A percentile compares a stretch with the other conserved stretches of the same genome.
These are phyloP conservation scores for Hirsutella minnesotensis DNA, from an alignment of 2,329 filamentous ascomycete genomes.

Conservation along the genomic window DNA sequence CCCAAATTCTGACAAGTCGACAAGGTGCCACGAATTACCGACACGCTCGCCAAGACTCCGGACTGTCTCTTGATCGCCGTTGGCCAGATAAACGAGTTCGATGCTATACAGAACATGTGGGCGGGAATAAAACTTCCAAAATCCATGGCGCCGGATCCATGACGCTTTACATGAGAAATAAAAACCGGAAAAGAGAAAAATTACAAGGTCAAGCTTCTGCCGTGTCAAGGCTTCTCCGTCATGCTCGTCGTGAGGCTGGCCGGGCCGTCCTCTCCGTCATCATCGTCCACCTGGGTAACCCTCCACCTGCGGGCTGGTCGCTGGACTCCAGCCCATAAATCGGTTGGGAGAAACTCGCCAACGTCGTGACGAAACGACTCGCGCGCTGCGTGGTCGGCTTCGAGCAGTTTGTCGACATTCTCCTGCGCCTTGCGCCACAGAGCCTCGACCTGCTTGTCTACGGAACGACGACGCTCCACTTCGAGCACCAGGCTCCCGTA, in stretches of 20 bases:
- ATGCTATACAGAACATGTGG: no score
- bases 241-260: neutral
- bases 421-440: conserved; percentile 69
- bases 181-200: neutral
- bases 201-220: neutral
- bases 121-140: no score
- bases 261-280: conserved; percentile 3
- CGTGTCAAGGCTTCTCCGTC: neutral
- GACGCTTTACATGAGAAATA: neutral
- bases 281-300: conserved; percentile 27
- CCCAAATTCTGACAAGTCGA: no score
- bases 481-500: conserved; percentile 82
- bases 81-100: no score
- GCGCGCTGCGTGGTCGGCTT: conserved; percentile 60
- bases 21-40: no score
- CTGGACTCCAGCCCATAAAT: conserved; percentile 73
- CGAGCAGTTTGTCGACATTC: conserved; percentile 62
- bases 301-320: conserved; percentile 43
- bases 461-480: conserved; percentile 59
- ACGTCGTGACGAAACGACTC: conserved; percentile 72
- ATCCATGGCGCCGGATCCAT: neutral
- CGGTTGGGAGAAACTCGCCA: conserved; percentile 75
- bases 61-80: no score
- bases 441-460: conserved; percentile 61
- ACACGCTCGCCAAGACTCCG: no score